Conservation (phyloP, 345 rosid species). For the Carallia brachiata region DNA sequence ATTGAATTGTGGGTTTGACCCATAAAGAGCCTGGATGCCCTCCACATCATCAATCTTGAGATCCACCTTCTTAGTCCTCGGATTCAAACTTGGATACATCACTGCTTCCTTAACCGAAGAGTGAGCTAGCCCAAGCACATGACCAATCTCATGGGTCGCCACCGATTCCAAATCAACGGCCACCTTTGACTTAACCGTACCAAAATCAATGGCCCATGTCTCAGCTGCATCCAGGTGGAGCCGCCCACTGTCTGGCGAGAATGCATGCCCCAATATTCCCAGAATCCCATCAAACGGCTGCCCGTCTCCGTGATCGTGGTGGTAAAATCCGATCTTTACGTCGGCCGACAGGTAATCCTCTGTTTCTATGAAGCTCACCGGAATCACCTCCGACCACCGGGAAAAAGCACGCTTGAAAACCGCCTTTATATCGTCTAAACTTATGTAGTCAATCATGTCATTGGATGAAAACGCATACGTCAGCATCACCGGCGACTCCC, state of each 20-base stretch:
- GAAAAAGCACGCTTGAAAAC: constrained; percentile 63
- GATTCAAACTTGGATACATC: constrained; percentile 88
- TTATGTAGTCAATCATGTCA: constrained; percentile 52
- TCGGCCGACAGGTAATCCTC: constrained; percentile 49
- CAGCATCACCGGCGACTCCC: constrained; percentile 40
- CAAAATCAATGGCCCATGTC: constrained; percentile 70
- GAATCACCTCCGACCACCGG: constrained; percentile 75
- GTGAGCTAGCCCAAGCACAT: constrained; percentile 79
- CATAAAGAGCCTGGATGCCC: constrained; percentile 69
- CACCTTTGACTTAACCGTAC: constrained; percentile 39
- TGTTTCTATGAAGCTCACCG: constrained; percentile 56
- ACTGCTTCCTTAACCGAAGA: constrained; percentile 74
- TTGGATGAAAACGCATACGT: constrained; percentile 63
- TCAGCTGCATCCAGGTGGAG: constrained; percentile 79
- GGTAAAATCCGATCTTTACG: constrained; percentile 62
- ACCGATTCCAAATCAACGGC: constrained; percentile 94
- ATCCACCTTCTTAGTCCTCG: constrained; percentile 57
- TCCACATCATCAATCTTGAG: constrained; percentile 77
- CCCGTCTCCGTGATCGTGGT: constrained; percentile 78
- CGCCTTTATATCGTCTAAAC: constrained; percentile 31
- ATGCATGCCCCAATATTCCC: constrained; percentile 83
- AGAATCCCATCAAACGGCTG: constrained; percentile 83
- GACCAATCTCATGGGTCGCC: constrained; percentile 96
- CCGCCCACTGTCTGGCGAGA: constrained; percentile 81
- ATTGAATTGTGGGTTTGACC: constrained; percentile 67